Percentiles rank a stretch among this genome's conserved stretches.
phyloP scores from a whole-genome alignment of 2,329 filamentous ascomycete genomes.

The Orbilia blumenaviensis region DNA sequence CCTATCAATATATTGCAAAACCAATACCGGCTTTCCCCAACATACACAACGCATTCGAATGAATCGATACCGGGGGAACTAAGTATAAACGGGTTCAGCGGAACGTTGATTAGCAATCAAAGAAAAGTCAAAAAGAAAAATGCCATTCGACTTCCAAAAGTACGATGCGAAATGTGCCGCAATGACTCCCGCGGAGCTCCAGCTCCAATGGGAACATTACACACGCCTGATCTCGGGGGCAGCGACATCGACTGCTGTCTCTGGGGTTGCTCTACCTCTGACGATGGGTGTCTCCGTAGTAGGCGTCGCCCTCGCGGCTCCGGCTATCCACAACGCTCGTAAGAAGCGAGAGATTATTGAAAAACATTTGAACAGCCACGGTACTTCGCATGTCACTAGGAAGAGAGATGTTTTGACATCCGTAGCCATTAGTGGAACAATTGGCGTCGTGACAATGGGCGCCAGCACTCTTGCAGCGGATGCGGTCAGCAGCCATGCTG shows the following conservation, averaged over 20 bases:
- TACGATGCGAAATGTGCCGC: slow-evolving; percentile 62
- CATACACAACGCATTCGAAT: background rate
- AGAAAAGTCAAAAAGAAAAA: no score
- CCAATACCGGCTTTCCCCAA: background rate
- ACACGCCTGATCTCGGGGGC: slow-evolving; percentile 62
- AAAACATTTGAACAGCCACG: slow-evolving; percentile 60
- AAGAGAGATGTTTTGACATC: slow-evolving; percentile 63
- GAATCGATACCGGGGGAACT: background rate
- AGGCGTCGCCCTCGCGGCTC: slow-evolving; percentile 61
- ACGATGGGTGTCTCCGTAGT: slow-evolving; percentile 62
- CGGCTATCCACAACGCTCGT: slow-evolving; percentile 62
- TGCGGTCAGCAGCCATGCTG: slow-evolving; percentile 60
- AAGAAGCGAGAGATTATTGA: slow-evolving; percentile 63
- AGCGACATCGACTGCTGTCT: slow-evolving; percentile 61
- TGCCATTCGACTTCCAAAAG: slow-evolving; percentile 63
- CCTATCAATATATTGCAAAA: no score
- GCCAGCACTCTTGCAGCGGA: slow-evolving; percentile 61
- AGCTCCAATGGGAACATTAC: slow-evolving; percentile 63
- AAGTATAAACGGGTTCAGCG: no score
- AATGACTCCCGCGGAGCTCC: slow-evolving; percentile 61
- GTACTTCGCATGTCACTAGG: slow-evolving; percentile 61
- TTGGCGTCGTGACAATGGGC: slow-evolving; percentile 61
- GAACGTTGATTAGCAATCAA: no score
- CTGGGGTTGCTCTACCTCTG: slow-evolving; percentile 61
- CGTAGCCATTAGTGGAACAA: slow-evolving; percentile 61